phyloP scores from a whole-genome alignment of 805 yeast genomes.

The Ascoidea rubescens region DNA sequence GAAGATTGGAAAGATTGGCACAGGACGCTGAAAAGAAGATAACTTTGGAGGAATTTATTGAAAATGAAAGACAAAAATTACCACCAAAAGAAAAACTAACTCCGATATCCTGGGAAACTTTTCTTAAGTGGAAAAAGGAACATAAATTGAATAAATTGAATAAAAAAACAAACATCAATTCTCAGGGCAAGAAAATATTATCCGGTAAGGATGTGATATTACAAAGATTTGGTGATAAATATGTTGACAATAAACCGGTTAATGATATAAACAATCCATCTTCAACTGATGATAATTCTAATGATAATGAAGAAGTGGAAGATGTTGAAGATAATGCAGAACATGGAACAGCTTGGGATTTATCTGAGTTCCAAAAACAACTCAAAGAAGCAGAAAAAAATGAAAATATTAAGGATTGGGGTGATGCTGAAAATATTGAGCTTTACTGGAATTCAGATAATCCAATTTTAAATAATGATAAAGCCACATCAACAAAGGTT shows the following conservation, averaged over 20 bases:
- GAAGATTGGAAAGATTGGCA: conserved; percentile 76
- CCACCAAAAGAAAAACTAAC: conserved; percentile 58
- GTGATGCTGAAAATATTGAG: conserved; percentile 40
- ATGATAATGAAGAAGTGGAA: conserved; percentile 3
- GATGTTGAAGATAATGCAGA: conserved; percentile 12
- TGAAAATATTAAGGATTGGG: conserved; percentile 50
- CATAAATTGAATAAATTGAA: conserved; percentile 45
- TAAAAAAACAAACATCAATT: conserved; percentile 22
- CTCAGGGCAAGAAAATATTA: conserved; percentile 31
- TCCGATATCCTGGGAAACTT: conserved; percentile 75
- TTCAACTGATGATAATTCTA: conserved; percentile 25
- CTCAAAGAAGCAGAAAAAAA: conserved; percentile 21
- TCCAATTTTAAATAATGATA: too few relatives aligned
- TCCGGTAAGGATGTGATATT: conserved; percentile 61
- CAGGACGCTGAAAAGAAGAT: conserved; percentile 76
- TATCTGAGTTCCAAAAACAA: conserved; percentile 25
- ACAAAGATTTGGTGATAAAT: conserved; percentile 43
- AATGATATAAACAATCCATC: conserved; percentile 30
- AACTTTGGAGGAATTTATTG: conserved; percentile 90
- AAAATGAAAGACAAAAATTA: conserved; percentile 77
- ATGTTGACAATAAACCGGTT: conserved; percentile 34
- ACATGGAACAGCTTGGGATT: conserved; percentile 27
- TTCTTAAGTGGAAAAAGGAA: conserved; percentile 69
- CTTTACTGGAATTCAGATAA: too few relatives aligned
- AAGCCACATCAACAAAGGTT: too few relatives aligned